Percentiles rank a stretch among this genome's conserved stretches.
Conservation (phyloP, 2,329 filamentous ascomycete genomes). For the Sclerotinia sclerotiorum region DNA sequence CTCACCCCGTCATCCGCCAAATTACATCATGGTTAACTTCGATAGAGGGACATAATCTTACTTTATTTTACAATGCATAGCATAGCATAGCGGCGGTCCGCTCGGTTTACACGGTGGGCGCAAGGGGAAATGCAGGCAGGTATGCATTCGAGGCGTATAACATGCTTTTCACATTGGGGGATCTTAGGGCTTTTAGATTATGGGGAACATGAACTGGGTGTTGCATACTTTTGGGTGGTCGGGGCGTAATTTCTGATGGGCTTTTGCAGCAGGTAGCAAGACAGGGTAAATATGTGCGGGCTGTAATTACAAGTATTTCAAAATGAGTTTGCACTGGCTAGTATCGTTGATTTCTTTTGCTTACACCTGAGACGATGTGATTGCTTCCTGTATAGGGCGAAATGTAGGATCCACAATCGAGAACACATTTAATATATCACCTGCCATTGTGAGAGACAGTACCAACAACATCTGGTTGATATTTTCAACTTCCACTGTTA, state of each 20-base stretch:
- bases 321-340: not conserved
- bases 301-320: slow-evolving; percentile 1
- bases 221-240: slow-evolving; percentile 1
- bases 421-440: not conserved
- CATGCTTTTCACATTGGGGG: slow-evolving; percentile 17
- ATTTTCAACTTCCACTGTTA: no score
- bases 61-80: slow-evolving; percentile 33
- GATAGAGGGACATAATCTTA: slow-evolving; percentile 24
- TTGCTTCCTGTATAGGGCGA: not conserved
- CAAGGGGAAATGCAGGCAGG: slow-evolving; percentile 28
- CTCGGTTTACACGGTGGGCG: slow-evolving; percentile 29
- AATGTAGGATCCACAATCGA: not conserved
- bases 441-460: not conserved
- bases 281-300: slow-evolving; percentile 12
- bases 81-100: slow-evolving; percentile 34
- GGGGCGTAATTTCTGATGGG: slow-evolving; percentile 10
- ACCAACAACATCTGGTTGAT: not conserved
- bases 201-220: slow-evolving; percentile 19
- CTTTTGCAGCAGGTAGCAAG: slow-evolving; percentile 11
- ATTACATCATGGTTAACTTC: slow-evolving; percentile 11
- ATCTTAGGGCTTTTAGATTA: slow-evolving; percentile 24
- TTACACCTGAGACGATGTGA: not conserved
- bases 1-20: not conserved
- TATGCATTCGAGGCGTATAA: slow-evolving; percentile 27
- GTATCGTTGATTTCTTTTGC: not conserved